Base-by-base conservation (phyloP, 305 asterid species). In the Solanum hybrid region DNA sequence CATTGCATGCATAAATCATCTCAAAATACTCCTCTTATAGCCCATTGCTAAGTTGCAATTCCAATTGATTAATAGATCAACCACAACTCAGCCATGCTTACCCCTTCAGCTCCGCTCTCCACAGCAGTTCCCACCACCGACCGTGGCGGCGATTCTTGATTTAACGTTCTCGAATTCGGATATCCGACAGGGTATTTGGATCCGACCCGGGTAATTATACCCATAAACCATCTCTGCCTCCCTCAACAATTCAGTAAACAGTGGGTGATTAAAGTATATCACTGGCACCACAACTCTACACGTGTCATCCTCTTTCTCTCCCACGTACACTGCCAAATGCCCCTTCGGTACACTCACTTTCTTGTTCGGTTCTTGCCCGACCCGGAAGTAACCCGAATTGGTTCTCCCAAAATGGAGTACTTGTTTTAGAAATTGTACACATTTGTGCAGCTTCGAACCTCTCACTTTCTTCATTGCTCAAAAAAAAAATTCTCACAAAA, bases 291-390 rank as follows among this genome's bases (percentile, higher is more conserved):
- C 51, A 7, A 94, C 90, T 80, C 96, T 94, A 85, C 91, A 94
- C 71, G 94, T 75, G 85, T 91, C 94, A 6, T 91, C 95, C 71
- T 93, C 91, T 27, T 88, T 64, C 7, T 91, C 95, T 24, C 95
- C 96, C 87, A 95, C 97, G 92, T 94, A 95, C 88, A 96, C 98
- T 13, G 96, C 98, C 88, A 94, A 88, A 84, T 93, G 94, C 2
- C 97, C 98, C 40, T 93, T 94, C 3, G 95, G 96, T 6, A 91
- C 89, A 87, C 80, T 31, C 79, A 4, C 89, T 5, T 86, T 17
- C 10, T 90, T 69, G 26, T 8, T 73, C 42, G 90, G 89, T 72
- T 92, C 93, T 75, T 85, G 71, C 37, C 93, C 93, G 35, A 90
- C 90, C 89, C 86, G 91, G 17, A 92, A 72, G 32, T 66, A 86